Percentiles rank a stretch among this genome's conserved stretches.
Conservation (phyloP, 2,329 filamentous ascomycete genomes). For the Epichloe sp. region DNA sequence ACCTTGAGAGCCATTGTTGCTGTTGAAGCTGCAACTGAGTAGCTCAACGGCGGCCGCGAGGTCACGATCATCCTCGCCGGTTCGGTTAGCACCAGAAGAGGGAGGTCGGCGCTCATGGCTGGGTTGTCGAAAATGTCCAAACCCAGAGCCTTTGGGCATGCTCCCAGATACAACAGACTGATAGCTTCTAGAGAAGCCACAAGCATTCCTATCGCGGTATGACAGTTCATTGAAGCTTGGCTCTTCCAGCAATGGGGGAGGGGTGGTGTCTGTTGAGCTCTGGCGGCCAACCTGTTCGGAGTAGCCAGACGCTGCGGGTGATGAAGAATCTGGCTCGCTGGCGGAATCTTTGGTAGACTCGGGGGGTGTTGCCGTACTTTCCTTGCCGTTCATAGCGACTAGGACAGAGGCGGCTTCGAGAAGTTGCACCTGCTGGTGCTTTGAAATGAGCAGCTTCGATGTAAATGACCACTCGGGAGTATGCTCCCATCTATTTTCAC, state of each 20-base stretch:
- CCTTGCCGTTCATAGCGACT: conserved; percentile 66
- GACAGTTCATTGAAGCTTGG: conserved; percentile 38
- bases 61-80: conserved; percentile 73
- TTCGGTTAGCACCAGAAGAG: conserved; percentile 63
- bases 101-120: conserved; percentile 65
- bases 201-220: conserved; percentile 42
- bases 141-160: conserved; percentile 30
- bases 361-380: conserved; percentile 47
- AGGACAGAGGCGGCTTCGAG: conserved; percentile 95
- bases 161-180: conserved; percentile 51
- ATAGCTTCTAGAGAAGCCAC: conserved; percentile 62
- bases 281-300: conserved; percentile 65
- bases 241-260: conserved; percentile 64
- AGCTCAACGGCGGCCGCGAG: conserved; percentile 83
- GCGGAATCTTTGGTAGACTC: conserved; percentile 54
- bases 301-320: conserved; percentile 67
- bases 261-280: conserved; percentile 87
- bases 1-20: conserved; percentile 51
- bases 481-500: conserved; percentile 78
- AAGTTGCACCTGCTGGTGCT: conserved; percentile 97
- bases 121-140: conserved; percentile 53
- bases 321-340: conserved; percentile 72
- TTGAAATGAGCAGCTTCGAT: conserved; percentile 95
- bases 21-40: conserved; percentile 83
- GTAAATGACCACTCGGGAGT: conserved; percentile 96